Base-by-base conservation (phyloP, 176 grass and related monocot genomes). In the Echinochloa phyllopogon region DNA sequence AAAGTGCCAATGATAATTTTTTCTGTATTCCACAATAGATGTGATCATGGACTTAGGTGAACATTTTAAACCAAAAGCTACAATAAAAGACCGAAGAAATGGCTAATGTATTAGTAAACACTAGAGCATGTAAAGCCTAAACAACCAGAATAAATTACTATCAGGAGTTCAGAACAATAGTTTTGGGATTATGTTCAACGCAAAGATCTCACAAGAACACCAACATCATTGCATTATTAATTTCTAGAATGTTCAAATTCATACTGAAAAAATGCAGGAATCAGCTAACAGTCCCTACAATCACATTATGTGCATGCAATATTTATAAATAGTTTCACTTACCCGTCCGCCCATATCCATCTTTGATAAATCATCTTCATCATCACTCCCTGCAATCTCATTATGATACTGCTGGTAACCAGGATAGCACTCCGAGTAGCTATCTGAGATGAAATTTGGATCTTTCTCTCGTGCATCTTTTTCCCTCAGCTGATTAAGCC, bases 311-410 rank as follows among this genome's bases (percentile, higher is more conserved):
- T 1, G 1, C 56, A 58, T 24, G 8, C 3, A 23, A 8, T 4
- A 58, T 57, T 58, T 11, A 21, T 0, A 74, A 74, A 88, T 18
- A 55, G 20, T 42, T 70, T 80, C 50, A 82, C 93, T 90, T 94
- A 98, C 96, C 80, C 93, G 93, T 58, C 96, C 96, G 78, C 96
- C 96, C 96, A 98, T 98, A 83, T 98, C 96, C 96, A 98, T 98
- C 86, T 98, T 98, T 38, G 96, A 92, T 60, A 98, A 87, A 91
- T 98, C 93, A 76, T 87, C 93, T 72, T 98, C 96, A 27, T 98
- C 96, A 49, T 98, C 96, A 29, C 93, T 95, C 55, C 92, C 93
- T 78, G 89, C 85, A 8, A 98, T 63, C 81, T 95, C 93, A 71
- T 90, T 83, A 82, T 98, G 90, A 65, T 95, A 98, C 67, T 88